Evolutionary conservation across 441 rosid genomes (phyloP).

Genomic region (Gossypium lobatum): DNA sequence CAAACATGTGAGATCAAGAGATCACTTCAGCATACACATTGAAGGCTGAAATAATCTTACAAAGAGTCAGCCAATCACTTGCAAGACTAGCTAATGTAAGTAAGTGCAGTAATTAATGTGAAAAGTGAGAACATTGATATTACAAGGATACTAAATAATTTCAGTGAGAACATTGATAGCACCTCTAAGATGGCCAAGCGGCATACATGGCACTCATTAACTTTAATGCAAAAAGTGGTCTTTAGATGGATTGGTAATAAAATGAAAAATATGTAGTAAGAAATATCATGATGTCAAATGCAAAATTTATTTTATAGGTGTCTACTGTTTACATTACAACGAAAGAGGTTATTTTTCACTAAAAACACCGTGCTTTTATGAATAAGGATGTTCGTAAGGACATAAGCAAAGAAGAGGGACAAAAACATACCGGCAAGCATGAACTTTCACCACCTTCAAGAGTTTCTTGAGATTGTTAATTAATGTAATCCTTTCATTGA

Average conservation of each 20-base stretch:
- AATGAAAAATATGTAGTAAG: neutral
- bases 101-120: neutral
- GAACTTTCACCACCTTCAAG: slow-evolving; percentile 75
- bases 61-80: neutral
- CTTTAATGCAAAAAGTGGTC: neutral
- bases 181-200: neutral
- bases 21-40: neutral
- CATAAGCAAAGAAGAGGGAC: slow-evolving; percentile 17
- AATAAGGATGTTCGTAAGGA: neutral
- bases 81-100: neutral
- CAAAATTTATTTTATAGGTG: neutral
- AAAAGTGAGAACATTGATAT: no score
- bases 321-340: neutral
- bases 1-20: slow-evolving; percentile 9
- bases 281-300: neutral
- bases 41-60: neutral
- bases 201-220: neutral
- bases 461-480: slow-evolving; percentile 79
- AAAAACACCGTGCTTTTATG: slow-evolving; percentile 2
- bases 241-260: neutral
- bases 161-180: neutral
- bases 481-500: slow-evolving; percentile 58
- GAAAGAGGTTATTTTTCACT: no score
- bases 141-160: neutral
- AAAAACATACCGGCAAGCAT: slow-evolving; percentile 79